Evolutionary conservation across 106 monocot species (phyloP).

Genomic region (Dendrobium officinale): DNA sequence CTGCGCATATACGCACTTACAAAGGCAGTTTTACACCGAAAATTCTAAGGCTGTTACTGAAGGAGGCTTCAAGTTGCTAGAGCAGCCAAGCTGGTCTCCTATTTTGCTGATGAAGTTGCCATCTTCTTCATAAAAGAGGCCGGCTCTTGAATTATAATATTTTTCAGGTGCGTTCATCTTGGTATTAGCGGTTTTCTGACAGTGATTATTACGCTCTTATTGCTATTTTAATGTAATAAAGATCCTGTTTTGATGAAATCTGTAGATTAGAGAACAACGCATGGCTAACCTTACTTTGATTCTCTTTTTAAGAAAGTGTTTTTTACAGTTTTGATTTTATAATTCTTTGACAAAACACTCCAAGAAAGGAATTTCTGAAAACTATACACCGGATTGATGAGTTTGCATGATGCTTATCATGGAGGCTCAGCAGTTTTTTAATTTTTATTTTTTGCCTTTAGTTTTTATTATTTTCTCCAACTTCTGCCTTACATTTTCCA

Average conservation of each 20-base stretch:
- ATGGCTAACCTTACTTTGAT: background rate
- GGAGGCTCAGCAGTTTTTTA: too few species aligned
- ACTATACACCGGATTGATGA: background rate
- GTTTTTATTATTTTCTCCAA: too few species aligned
- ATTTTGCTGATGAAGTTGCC: background rate
- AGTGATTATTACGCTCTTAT: background rate
- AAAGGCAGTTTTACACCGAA: conserved; percentile 15
- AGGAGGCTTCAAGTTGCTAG: conserved; percentile 25
- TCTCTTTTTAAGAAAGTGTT: background rate
- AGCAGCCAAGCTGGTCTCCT: conserved; percentile 3
- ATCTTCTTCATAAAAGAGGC: background rate
- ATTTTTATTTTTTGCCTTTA: too few species aligned
- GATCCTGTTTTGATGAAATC: background rate
- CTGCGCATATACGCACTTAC: conserved; percentile 42
- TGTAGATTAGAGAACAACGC: background rate
- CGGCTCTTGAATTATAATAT: background rate
- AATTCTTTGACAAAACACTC: background rate
- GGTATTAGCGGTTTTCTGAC: background rate
- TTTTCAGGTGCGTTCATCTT: background rate
- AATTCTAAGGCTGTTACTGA: background rate
- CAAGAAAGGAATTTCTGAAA: background rate
- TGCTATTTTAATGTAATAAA: background rate
- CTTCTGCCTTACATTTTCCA: too few species aligned
- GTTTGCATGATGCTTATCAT: background rate
- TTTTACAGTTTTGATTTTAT: background rate